phyloP scores from a whole-genome alignment of 108 stramenopile species.

The Bacterosira constricta region DNA sequence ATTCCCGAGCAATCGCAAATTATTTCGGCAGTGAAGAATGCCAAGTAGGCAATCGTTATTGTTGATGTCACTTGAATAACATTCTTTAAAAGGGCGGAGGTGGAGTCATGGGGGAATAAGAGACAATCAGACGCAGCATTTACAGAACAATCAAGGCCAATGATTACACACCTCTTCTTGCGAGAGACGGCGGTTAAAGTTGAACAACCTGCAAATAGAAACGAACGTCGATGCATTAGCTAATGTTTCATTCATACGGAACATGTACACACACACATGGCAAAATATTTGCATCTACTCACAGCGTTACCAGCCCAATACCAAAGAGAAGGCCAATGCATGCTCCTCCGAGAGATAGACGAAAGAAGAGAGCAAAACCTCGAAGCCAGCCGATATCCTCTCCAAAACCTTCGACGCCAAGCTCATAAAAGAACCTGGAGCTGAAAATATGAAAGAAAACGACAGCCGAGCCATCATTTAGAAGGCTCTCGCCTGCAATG shows the following conservation, averaged over 20 bases:
- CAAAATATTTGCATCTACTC: no score
- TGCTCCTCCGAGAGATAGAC: conserved; percentile 79
- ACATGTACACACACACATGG: no score
- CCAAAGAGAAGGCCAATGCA: conserved; percentile 79
- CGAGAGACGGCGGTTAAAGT: conserved; percentile 61
- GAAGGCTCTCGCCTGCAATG: conserved; percentile 43
- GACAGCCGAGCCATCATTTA: conserved; percentile 80
- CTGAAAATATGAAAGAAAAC: conserved; percentile 79
- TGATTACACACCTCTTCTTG: conserved; percentile 60
- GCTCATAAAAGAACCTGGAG: conserved; percentile 6
- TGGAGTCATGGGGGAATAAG: not conserved
- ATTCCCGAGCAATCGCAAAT: conserved; percentile 67
- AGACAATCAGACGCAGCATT: no score
- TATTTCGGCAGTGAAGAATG: conserved; percentile 80
- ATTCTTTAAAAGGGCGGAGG: conserved; percentile 43
- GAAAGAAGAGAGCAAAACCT: conserved; percentile 67
- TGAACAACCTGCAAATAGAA: no score
- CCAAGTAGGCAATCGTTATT: conserved; percentile 74
- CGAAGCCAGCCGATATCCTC: conserved; percentile 24
- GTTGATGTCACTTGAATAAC: conserved; percentile 81
- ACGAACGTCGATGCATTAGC: no score
- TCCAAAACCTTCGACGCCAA: conserved; percentile 28
- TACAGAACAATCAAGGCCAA: no score
- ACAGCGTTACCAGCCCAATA: conserved; percentile 40
- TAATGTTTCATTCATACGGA: no score